Base-by-base conservation (phyloP, 192 early-diverging fungal species). In the Coemansia sp. region DNA sequence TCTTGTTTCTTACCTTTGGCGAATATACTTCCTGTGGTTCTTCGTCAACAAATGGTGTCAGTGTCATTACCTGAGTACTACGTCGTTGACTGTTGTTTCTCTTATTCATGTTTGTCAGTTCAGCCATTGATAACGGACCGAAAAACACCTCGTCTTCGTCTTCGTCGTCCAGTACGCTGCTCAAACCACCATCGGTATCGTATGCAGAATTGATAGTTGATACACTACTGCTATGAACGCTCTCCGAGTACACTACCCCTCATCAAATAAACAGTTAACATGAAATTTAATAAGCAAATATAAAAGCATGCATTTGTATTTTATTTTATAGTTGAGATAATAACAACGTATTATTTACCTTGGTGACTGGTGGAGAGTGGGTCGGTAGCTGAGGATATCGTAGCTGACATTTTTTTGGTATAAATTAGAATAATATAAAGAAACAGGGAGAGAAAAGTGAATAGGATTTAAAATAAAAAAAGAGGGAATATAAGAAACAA, bases 91-190 rank as follows among this genome's bases (percentile, higher is more conserved):
- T 60, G 52, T 67, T 61, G 7, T 30, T 14, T 48, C 29, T 40
- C 50, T 63, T 28, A 18, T 71, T 65, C 42, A 77, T 61, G 28
- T 42, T 59, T 16, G 32, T 28, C 25, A 80, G 58, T 63, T 80
- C 77, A 0, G 36, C 42, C 2, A 52, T 63, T 8, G 62, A 52
- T 52, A 75, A 36, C 2, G 77, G 77, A 11, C 77, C 77, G 45
- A 80, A 80, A 51, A 80, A 80, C 29, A 75, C 72, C 48, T 80
- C n/a, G n/a, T n/a, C n/a, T n/a, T n/a, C 77, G 60, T 71, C 69
- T 22, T 81, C 73, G 1, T 72, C 67, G 10, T 66, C 68, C 12
- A 32, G 56, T 5, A 30, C 31, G 31, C 56, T 57, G 56, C 30
- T 57, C 28, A 33, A 1, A 33, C 32, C 31, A 16, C 56, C 56